Percentiles rank a stretch among this genome's conserved stretches.
phyloP scores from a whole-genome alignment of 2,329 filamentous ascomycete species.

The Aspergillus sp. region DNA sequence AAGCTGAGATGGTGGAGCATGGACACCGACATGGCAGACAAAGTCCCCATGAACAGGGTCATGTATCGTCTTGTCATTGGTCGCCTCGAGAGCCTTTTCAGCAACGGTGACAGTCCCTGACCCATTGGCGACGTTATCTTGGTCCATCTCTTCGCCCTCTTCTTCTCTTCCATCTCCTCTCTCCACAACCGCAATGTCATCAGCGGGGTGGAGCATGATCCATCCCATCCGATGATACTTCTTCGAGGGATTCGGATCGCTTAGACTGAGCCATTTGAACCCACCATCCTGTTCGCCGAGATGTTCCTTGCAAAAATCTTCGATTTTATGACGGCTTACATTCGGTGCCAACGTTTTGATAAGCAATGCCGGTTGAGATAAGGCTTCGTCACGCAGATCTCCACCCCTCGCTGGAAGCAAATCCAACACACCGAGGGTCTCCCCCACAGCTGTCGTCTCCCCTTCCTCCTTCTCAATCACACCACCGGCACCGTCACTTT shows the following conservation, averaged over 20 bases:
- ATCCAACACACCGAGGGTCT: conserved; percentile 90
- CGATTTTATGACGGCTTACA: conserved; percentile 88
- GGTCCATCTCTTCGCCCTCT: conserved; percentile 55
- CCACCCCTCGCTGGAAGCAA: conserved; percentile 79
- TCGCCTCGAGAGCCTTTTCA: conserved; percentile 85
- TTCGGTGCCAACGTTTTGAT: conserved; percentile 98
- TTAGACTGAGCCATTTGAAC: conserved; percentile 93
- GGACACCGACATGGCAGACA: conserved; percentile 93
- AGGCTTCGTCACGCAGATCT: conserved; percentile 84
- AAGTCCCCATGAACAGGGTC: conserved; percentile 94
- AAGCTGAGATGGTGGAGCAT: conserved; percentile 81
- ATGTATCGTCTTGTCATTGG: conserved; percentile 96
- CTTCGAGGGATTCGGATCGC: conserved; percentile 95
- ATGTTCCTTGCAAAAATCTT: conserved; percentile 91
- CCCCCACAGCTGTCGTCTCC: conserved; percentile 85
- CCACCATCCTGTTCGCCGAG: conserved; percentile 87
- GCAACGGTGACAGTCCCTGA: conserved; percentile 55
- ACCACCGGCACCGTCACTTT: conserved; percentile 82
- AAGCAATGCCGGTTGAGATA: conserved; percentile 85
- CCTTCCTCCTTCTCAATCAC: conserved; percentile 93
- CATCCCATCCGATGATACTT: conserved; percentile 97
- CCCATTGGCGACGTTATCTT: conserved; percentile 34
- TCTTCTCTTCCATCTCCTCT: conserved; percentile 73
- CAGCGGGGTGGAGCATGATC: conserved; percentile 87
- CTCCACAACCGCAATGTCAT: conserved; percentile 68